Conservation (phyloP, 768 basidiomycete genomes). For the Hericium rajendrae region DNA sequence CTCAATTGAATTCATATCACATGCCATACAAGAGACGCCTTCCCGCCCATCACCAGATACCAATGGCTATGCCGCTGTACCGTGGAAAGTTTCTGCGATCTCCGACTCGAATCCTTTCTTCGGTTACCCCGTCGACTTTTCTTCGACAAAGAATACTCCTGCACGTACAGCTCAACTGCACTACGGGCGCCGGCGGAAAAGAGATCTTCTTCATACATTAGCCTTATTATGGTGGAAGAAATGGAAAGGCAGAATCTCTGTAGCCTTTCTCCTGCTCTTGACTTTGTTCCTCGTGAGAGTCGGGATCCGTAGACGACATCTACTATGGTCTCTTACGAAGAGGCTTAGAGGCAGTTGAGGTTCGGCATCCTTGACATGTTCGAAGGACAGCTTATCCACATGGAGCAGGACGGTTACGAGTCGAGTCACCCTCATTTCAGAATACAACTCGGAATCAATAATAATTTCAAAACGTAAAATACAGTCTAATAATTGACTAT, state of each 20-base stretch:
- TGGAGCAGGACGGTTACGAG: too few relatives aligned
- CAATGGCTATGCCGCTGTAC: conserved; percentile 6
- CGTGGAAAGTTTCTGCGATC: conserved; percentile 33
- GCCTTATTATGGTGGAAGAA: conserved; percentile 54
- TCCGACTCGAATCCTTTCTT: conserved; percentile 66
- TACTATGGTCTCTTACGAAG: too few relatives aligned
- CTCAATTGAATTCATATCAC: background rate
- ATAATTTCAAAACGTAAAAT: background rate
- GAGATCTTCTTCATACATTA: conserved; percentile 58
- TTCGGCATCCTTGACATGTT: too few relatives aligned
- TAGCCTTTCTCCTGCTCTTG: conserved; percentile 23
- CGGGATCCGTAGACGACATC: background rate
- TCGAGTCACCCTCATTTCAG: too few relatives aligned
- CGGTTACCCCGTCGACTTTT: conserved; percentile 46
- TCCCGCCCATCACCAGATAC: background rate
- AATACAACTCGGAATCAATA: background rate
- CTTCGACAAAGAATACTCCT: conserved; percentile 22
- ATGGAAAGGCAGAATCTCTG: conserved; percentile 29
- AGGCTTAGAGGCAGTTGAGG: too few relatives aligned
- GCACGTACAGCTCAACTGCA: conserved; percentile 34
- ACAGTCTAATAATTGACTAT: background rate
- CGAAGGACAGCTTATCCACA: too few relatives aligned
- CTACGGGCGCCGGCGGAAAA: conserved; percentile 57
- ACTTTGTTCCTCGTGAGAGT: conserved; percentile 17
- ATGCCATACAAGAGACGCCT: background rate